Conservation (phyloP, 176 grass and related monocot genomes). For the Avena atlantica region DNA sequence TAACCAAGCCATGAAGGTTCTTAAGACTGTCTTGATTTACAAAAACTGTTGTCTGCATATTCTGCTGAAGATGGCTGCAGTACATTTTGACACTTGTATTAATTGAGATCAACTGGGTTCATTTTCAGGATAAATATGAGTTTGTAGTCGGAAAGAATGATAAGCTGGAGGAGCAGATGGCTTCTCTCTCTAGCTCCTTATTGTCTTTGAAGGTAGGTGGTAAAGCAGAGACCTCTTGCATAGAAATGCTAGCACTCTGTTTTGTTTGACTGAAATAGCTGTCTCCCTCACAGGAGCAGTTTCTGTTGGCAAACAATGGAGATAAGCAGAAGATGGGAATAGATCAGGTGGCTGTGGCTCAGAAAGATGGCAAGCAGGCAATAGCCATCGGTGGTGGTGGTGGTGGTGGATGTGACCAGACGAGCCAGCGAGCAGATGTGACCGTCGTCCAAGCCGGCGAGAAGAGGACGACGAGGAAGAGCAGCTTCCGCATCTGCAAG, state of each 20-base stretch:
- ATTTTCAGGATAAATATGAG: conserved; percentile 63
- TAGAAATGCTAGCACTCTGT: background rate
- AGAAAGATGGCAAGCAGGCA: conserved; percentile 19
- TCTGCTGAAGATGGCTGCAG: background rate
- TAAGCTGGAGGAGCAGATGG: conserved; percentile 63
- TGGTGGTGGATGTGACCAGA: background rate
- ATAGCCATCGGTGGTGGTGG: background rate
- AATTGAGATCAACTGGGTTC: background rate
- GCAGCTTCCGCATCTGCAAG: conserved; percentile 75
- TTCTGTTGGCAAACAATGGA: conserved; percentile 44
- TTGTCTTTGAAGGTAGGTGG: conserved; percentile 61
- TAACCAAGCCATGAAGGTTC: background rate
- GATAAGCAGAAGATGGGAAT: conserved; percentile 42
- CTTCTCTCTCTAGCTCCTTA: conserved; percentile 53
- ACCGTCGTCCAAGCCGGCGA: conserved; percentile 27
- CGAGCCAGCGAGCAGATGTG: conserved; percentile 14
- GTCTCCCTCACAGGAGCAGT: conserved; percentile 55
- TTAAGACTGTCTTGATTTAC: background rate
- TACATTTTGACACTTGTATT: background rate
- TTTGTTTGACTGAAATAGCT: background rate
- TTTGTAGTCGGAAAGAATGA: conserved; percentile 51
- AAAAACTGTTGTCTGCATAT: background rate
- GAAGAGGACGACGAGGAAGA: conserved; percentile 52
- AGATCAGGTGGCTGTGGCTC: conserved; percentile 29
- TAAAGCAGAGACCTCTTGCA: conserved; percentile 22